Evolutionary conservation across 257 asterid genomes (phyloP).

Genomic region (Primulina huaijiensis): DNA sequence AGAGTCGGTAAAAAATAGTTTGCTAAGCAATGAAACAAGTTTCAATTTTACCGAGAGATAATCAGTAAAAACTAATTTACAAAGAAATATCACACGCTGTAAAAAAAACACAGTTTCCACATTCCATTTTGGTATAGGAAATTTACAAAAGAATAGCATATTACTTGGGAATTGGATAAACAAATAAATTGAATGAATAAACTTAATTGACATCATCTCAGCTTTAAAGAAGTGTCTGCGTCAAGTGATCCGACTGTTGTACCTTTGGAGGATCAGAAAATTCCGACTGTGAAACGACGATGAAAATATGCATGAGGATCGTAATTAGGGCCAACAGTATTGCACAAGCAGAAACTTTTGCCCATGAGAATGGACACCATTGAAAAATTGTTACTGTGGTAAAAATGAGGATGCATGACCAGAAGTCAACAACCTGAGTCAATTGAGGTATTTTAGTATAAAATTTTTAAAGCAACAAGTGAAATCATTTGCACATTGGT

Average conservation of each 20-base stretch:
- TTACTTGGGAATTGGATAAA: background rate
- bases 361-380: slow-evolving; percentile 63
- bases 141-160: background rate
- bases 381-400: slow-evolving; percentile 41
- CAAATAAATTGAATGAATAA: slow-evolving; percentile 3
- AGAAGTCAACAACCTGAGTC: slow-evolving; percentile 57
- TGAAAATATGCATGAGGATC: slow-evolving; percentile 69
- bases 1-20: background rate
- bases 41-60: background rate
- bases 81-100: background rate
- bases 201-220: slow-evolving; percentile 16
- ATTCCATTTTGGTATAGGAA: background rate
- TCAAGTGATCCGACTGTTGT: slow-evolving; percentile 36
- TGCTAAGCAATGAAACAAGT: background rate
- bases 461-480: background rate
- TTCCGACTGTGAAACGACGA: slow-evolving; percentile 65
- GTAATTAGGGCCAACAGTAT: slow-evolving; percentile 51
- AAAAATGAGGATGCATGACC: slow-evolving; percentile 56
- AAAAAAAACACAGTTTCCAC: background rate
- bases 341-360: slow-evolving; percentile 50
- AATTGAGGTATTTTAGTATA: background rate
- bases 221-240: slow-evolving; percentile 48
- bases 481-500: background rate
- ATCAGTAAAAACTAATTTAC: background rate
- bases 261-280: slow-evolving; percentile 41